Evolutionary conservation across 2,329 filamentous ascomycete species (phyloP), one percentile per base, ranked within the genome.

Genomic region (Stagonosporopsis vannaccii): DNA sequence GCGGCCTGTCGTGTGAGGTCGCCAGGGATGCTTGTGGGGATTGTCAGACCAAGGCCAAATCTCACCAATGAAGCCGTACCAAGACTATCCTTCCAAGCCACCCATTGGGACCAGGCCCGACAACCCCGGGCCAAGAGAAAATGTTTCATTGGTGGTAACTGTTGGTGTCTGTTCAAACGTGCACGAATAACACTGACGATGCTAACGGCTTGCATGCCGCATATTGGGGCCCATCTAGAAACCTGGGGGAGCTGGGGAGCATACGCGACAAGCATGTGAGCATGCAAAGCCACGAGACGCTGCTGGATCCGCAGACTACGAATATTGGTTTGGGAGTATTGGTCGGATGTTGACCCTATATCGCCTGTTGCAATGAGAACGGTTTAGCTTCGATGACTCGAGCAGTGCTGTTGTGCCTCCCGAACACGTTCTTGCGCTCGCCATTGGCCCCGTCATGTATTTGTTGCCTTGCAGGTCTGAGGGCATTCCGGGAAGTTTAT

Each of bases 61-160:
- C 39, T 56, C 36, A 39, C 65, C 65, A 68, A 61, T 68, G 45
- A 53, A 37, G 49, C 50, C 19, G 13, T 45, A 59, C 52, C 55
- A 59, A 56, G 52, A 53, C 47, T 35, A 17, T 56, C 39, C 48
- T 45, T 55, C 45, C 44, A 59, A 65, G 65, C 65, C 62, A 62
- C 58, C 58, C 55, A 55, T 51, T 59, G 62, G 63, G 54, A 65
- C 54, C 52, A 68, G 64, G 65, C 47, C 63, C 64, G 65, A 56
- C 46, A 51, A 61, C 58, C 40, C 65, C 59, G 62, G 49, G 59
- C 57, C 58, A 61, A 64, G 56, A 52, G 53, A 25, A 58, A 51
- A 41, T 47, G 49, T 44, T 36, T 36, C 43, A 55, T 55, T 61
- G 56, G 41, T 41, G 41, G 40, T 59, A 50, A 41, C 28, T 20